Conservation (phyloP, 306 rosid genomes). For the Dryas alaskensis region DNA sequence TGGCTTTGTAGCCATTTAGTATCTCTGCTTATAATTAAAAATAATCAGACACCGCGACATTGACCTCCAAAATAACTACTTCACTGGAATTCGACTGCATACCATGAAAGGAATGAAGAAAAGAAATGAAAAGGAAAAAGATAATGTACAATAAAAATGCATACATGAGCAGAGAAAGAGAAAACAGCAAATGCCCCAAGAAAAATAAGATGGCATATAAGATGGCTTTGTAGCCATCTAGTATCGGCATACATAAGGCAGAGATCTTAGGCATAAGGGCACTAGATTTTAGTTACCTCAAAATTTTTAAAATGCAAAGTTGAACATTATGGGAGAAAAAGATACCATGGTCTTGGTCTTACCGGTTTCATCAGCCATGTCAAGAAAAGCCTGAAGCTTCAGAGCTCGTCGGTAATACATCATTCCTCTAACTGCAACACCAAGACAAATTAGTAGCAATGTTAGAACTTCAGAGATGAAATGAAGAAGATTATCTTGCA, state of each 20-base stretch:
- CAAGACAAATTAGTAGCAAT: constrained; percentile 26
- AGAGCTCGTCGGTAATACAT: constrained; percentile 95
- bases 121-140: background rate
- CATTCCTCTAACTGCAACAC: constrained; percentile 89
- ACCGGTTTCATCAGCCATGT: constrained; percentile 92
- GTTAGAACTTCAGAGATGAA: constrained; percentile 22
- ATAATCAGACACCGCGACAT: constrained; percentile 16
- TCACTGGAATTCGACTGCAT: constrained; percentile 14
- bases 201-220: constrained; percentile 30
- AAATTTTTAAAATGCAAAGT: constrained; percentile 7
- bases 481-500: constrained; percentile 18
- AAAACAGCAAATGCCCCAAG: background rate
- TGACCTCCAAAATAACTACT: constrained; percentile 25
- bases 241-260: constrained; percentile 36
- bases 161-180: background rate
- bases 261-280: constrained; percentile 10
- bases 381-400: constrained; percentile 98
- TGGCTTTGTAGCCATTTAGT: constrained; percentile 88
- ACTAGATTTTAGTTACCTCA: constrained; percentile 13
- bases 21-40: constrained; percentile 57
- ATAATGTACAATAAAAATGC: background rate
- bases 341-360: constrained; percentile 36
- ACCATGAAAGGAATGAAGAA: background rate
- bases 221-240: constrained; percentile 72
- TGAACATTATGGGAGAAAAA: constrained; percentile 13